Conservation (phyloP, 441 rosid genomes). For the Biscutella laevigata region DNA sequence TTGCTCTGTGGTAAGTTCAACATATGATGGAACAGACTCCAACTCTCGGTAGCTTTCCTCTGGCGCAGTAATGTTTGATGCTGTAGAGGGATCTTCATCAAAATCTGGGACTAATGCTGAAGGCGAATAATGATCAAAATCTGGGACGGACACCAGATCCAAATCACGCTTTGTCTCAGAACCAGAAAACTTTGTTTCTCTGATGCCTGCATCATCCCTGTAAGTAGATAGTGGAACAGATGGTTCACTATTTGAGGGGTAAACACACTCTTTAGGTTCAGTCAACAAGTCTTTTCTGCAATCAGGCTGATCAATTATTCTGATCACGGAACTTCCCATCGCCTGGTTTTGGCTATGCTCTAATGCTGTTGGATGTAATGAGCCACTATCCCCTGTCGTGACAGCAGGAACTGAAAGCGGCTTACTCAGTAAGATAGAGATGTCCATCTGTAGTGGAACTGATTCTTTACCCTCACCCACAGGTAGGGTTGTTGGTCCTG, state of each 20-base stretch:
- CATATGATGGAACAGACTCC: constrained; percentile 57
- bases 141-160: constrained; percentile 35
- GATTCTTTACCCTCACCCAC: constrained; percentile 42
- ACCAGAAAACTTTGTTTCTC: constrained; percentile 36
- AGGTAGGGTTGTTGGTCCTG: constrained; percentile 38
- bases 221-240: constrained; percentile 41
- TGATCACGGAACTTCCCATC: constrained; percentile 34
- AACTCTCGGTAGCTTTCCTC: constrained; percentile 71
- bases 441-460: constrained; percentile 44
- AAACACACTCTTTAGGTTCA: constrained; percentile 37
- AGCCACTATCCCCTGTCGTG: constrained; percentile 35
- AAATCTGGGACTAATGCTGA: constrained; percentile 37
- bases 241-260: constrained; percentile 35
- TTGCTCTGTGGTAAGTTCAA: constrained; percentile 68
- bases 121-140: constrained; percentile 36
- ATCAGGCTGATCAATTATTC: constrained; percentile 38
- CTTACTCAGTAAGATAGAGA: constrained; percentile 39
- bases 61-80: constrained; percentile 33
- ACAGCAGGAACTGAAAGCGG: constrained; percentile 35
- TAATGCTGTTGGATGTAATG: constrained; percentile 28
- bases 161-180: constrained; percentile 35
- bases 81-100: constrained; percentile 44
- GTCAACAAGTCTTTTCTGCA: constrained; percentile 41
- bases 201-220: constrained; percentile 40
- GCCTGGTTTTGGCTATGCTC: constrained; percentile 39